A percentile compares a stretch with the other conserved stretches of the same genome.
phyloP scores from a whole-genome alignment of 495 filamentous ascomycete genomes.

The Baudoinia panamericana region DNA sequence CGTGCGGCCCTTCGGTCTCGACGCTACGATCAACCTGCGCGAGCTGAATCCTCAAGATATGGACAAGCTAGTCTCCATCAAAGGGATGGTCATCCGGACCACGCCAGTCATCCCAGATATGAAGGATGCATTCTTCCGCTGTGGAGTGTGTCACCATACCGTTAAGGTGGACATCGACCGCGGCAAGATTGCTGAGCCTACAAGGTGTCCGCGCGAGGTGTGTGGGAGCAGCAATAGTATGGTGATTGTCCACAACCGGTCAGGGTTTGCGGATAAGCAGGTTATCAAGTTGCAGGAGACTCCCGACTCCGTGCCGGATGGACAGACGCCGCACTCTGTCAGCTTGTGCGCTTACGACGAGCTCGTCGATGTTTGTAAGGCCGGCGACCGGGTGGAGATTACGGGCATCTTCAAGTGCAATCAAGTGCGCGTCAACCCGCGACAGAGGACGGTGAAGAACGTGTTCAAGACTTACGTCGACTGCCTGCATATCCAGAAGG shows the following conservation, averaged over 20 bases:
- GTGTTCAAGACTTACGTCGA: slow-evolving; percentile 98
- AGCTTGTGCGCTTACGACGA: slow-evolving; percentile 95
- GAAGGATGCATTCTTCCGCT: slow-evolving; percentile 91
- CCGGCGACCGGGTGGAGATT: slow-evolving; percentile 89
- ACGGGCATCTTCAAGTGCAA: slow-evolving; percentile 94
- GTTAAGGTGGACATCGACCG: slow-evolving; percentile 84
- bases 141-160: slow-evolving; percentile 80
- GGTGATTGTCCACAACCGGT: slow-evolving; percentile 96
- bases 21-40: slow-evolving; percentile 77
- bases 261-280: slow-evolving; percentile 89
- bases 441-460: slow-evolving; percentile 80
- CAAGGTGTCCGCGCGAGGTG: slow-evolving; percentile 69
- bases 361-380: slow-evolving; percentile 92
- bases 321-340: slow-evolving; percentile 96
- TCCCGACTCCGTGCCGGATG: slow-evolving; percentile 82
- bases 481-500: slow-evolving; percentile 88
- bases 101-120: slow-evolving; percentile 96
- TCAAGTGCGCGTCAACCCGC: slow-evolving; percentile 87
- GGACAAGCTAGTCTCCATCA: slow-evolving; percentile 91
- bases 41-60: slow-evolving; percentile 78
- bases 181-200: slow-evolving; percentile 91
- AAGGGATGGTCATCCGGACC: slow-evolving; percentile 89
- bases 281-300: slow-evolving; percentile 99
- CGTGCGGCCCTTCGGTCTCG: slow-evolving; percentile 81
- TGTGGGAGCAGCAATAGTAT: slow-evolving; percentile 86